Evolutionary conservation across 2,329 filamentous ascomycete species (phyloP).

Genomic region (Ciborinia camelliae): DNA sequence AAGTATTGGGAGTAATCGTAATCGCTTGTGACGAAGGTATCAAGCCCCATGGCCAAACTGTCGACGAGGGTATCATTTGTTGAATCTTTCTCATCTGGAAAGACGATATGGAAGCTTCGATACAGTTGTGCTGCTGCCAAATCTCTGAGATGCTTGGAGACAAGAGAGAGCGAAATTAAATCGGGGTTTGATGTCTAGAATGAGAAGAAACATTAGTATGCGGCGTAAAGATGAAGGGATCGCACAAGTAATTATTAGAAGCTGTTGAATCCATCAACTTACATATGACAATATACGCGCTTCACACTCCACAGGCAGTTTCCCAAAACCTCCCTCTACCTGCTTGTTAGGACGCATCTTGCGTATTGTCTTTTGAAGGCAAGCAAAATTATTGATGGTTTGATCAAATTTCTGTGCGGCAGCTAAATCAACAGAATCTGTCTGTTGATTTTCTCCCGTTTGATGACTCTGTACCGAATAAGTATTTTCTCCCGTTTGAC

Average conservation of each 20-base stretch:
- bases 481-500: too few relatives aligned
- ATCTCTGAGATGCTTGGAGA: constrained; percentile 55
- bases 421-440: too few relatives aligned
- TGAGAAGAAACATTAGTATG: constrained; percentile 4
- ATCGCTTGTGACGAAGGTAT: constrained; percentile 60
- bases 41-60: constrained; percentile 54
- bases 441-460: too few relatives aligned
- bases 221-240: not conserved
- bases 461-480: too few relatives aligned
- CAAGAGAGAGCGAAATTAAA: constrained; percentile 55
- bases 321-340: not conserved
- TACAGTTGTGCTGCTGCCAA: constrained; percentile 58
- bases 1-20: constrained; percentile 61
- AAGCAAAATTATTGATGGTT: too few relatives aligned
- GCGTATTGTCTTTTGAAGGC: too few relatives aligned
- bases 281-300: not conserved
- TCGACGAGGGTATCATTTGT: constrained; percentile 53
- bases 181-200: constrained; percentile 50
- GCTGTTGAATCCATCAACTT: not conserved
- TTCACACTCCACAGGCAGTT: constrained; percentile 6
- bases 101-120: constrained; percentile 57
- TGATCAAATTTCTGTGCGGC: too few relatives aligned
- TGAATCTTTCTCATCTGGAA: constrained; percentile 56
- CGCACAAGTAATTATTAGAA: not conserved
- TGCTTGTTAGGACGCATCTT: too few relatives aligned